Evolutionary conservation across 116 monocot species (phyloP), one percentile per base, ranked within the genome.

Genomic region (Papilionanthe hybrid): DNA sequence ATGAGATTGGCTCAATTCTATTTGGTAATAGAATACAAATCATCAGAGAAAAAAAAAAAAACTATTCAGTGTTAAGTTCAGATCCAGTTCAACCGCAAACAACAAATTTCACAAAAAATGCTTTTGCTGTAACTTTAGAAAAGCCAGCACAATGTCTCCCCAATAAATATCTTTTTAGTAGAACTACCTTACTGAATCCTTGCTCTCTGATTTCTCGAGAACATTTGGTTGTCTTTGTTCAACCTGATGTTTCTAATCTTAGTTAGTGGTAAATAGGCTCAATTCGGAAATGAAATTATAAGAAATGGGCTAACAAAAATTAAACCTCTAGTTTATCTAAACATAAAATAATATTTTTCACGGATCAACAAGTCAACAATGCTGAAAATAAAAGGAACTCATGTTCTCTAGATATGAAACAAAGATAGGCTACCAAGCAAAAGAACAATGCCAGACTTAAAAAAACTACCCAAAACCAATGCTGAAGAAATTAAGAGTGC

Each of bases 371-470:
- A 53, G 17, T 53, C 15, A 53, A 53, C 53, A 17, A 53, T 17
- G 17, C 13, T 53, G 4, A 15, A 53, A 53, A 53, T 15, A 53
- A 53, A 53, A 18, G 17, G 4, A 53, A 53, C 17, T 53, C 53
- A 17, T 53, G 3, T 3, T 53, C 13, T 53, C 15, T 53, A 53
- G 17, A 17, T 53, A 53, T 53, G 17, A 53, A 18, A 2, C 53
- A 53, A 18, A 53, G 17, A 53, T 15, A 53, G 4, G 4, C 15
- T 15, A 17, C 15, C 15, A 53, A 53, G 53, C 10, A 79, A 19
- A 80, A 79, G 23, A 81, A 72, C 0, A 18, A 73, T 15, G 3
- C 18, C 29, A 43, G 44, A 73, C 73, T n/a, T 71, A 1, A 73
- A 44, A 73, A 73, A 73, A 44, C n/a, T 2, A 73, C 69, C 6